Conservation (phyloP, 2,329 filamentous ascomycete genomes). For the Grosmannia huntii region DNA sequence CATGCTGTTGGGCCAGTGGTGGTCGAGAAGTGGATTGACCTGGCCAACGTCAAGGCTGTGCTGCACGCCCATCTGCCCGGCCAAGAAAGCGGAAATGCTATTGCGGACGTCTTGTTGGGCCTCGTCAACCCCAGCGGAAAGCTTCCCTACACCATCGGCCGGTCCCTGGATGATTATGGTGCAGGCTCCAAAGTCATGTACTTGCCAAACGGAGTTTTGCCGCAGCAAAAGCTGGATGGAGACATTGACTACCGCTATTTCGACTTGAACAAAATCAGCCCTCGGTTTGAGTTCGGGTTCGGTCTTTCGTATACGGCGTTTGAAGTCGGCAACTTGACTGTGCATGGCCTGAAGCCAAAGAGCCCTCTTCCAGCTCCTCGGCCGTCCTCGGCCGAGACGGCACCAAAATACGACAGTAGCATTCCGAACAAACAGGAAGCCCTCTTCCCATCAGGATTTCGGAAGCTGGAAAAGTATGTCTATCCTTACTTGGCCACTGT, state of each 20-base stretch:
- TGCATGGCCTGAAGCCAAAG: slow-evolving; percentile 35
- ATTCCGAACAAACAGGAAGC: slow-evolving; percentile 43
- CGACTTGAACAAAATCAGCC: slow-evolving; percentile 60
- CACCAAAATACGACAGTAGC: slow-evolving; percentile 41
- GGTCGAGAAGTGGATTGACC: slow-evolving; percentile 67
- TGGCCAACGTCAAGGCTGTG: slow-evolving; percentile 65
- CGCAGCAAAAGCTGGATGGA: slow-evolving; percentile 74
- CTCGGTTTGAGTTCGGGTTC: slow-evolving; percentile 76
- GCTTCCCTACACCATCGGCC: slow-evolving; percentile 78
- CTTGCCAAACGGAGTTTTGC: slow-evolving; percentile 52
- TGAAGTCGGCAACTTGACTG: slow-evolving; percentile 39
- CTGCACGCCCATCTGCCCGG: slow-evolving; percentile 77
- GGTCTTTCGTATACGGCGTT: slow-evolving; percentile 75
- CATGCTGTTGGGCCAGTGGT: slow-evolving; percentile 77
- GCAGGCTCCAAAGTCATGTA: slow-evolving; percentile 57
- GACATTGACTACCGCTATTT: slow-evolving; percentile 87
- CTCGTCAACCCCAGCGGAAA: slow-evolving; percentile 64
- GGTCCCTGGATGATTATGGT: slow-evolving; percentile 62
- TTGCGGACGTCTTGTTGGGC: slow-evolving; percentile 70
- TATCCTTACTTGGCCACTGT: slow-evolving; percentile 54
- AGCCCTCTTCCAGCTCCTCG: slow-evolving; percentile 24
- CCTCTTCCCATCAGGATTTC: slow-evolving; percentile 45
- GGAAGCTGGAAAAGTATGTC: slow-evolving; percentile 54
- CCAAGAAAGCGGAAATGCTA: slow-evolving; percentile 72
- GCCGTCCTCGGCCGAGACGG: slow-evolving; percentile 27